phyloP scores from a whole-genome alignment of 2,329 filamentous ascomycete genomes.

The Botrytis tulipae region DNA sequence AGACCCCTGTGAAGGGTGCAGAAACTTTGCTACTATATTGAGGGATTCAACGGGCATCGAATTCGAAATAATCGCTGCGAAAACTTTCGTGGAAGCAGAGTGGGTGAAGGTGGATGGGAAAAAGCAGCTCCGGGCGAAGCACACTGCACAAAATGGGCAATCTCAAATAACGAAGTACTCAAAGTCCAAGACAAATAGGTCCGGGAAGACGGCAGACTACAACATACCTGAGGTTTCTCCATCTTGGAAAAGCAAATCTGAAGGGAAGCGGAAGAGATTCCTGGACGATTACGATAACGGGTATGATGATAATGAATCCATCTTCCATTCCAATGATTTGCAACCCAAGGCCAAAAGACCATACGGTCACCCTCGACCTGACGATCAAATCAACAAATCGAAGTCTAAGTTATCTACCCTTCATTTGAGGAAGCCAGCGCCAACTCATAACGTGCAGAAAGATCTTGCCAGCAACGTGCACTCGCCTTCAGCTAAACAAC shows the following conservation, averaged over 20 bases:
- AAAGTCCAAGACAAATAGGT: not conserved
- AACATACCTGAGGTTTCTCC: not conserved
- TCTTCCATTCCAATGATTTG: not conserved
- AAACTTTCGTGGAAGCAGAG: conserved; percentile 6
- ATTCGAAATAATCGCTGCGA: not conserved
- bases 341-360: not conserved
- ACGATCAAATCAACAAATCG: not conserved
- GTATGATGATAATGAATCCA: not conserved
- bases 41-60: conserved; percentile 1
- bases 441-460: not conserved
- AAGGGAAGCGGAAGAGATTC: conserved; percentile 1
- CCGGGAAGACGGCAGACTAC: not conserved
- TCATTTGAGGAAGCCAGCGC: not conserved
- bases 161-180: not conserved
- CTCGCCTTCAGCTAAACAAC: not conserved
- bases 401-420: too few relatives aligned
- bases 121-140: not conserved
- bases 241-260: not conserved
- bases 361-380: not conserved
- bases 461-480: not conserved
- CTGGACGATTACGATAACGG: not conserved
- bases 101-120: conserved; percentile 2
- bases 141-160: not conserved
- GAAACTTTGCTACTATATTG: not conserved
- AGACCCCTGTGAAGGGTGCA: conserved; percentile 8